These are phyloP conservation scores for Silene conica DNA, from an alignment of 148 eudicot species.

Conservation along the genomic window DNA sequence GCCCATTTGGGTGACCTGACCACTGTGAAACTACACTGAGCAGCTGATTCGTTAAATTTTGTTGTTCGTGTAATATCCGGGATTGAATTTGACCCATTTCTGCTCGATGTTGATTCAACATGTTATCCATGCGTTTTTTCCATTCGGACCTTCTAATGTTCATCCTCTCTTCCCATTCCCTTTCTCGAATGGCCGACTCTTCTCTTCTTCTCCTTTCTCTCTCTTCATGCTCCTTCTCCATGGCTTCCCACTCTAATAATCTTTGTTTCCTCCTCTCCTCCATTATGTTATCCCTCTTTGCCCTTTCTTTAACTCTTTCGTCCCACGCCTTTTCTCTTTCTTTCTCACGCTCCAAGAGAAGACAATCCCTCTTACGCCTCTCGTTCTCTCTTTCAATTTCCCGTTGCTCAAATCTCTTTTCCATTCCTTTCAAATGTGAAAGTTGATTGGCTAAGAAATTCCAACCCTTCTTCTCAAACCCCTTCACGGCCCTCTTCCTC, in stretches of 20 bases:
- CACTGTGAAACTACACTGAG: constrained; percentile 79
- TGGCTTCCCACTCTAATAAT: constrained; percentile 53
- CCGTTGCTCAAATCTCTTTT: constrained; percentile 55
- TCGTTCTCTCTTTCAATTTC: constrained; percentile 68
- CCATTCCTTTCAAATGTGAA: constrained; percentile 61
- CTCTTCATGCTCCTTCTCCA: constrained; percentile 60
- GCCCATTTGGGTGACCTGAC: constrained; percentile 76
- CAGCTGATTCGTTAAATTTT: constrained; percentile 64
- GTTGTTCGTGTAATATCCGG: constrained; percentile 79
- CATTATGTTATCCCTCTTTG: constrained; percentile 46
- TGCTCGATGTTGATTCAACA: constrained; percentile 61
- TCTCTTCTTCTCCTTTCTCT: constrained; percentile 59
- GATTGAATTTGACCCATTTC: constrained; percentile 80
- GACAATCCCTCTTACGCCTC: constrained; percentile 55
- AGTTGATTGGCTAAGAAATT: constrained; percentile 61
- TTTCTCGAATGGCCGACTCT: constrained; percentile 46
- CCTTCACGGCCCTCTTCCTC: constrained; percentile 60
- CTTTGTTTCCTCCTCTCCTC: constrained; percentile 53
- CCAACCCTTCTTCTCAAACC: constrained; percentile 60
- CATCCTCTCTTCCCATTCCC: constrained; percentile 78
- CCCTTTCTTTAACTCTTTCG: constrained; percentile 44
- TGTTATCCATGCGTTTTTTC: constrained; percentile 68
- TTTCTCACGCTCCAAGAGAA: constrained; percentile 40
- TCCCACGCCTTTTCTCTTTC: constrained; percentile 54
- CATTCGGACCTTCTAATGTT: constrained; percentile 61